Conservation (phyloP, 164 flowering plant species). For the Magnolia sinica region DNA sequence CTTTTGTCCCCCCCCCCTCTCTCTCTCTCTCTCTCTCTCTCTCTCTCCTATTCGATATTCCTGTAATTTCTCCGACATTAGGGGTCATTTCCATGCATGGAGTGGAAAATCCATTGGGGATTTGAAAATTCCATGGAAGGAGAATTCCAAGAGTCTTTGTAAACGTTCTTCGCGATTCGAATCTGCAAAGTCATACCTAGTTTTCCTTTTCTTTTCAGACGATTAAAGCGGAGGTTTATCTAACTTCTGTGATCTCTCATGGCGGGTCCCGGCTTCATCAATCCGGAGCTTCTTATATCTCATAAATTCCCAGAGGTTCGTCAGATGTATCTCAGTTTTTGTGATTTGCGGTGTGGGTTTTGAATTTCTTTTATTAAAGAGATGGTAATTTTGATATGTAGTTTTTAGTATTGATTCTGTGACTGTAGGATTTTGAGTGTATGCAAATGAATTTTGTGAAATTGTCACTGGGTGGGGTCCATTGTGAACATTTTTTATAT, state of each 20-base stretch:
- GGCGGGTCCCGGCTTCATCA: slow-evolving; percentile 9
- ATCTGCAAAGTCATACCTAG: too few species aligned
- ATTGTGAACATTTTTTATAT: neutral
- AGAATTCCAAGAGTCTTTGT: too few species aligned
- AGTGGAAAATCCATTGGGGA: too few species aligned
- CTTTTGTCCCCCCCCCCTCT: too few species aligned
- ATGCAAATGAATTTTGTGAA: neutral
- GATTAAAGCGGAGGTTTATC: neutral
- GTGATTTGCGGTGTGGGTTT: too few species aligned
- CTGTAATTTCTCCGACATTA: too few species aligned
- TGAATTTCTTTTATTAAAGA: neutral
- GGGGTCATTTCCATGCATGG: too few species aligned
- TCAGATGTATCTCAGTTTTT: neutral
- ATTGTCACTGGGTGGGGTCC: neutral
- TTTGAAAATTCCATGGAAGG: too few species aligned
- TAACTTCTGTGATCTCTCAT: neutral
- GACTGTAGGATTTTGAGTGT: neutral
- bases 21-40: too few species aligned
- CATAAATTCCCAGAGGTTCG: slow-evolving; percentile 62
- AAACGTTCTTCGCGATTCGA: too few species aligned
- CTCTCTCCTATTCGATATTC: too few species aligned
- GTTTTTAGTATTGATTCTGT: neutral
- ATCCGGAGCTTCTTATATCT: slow-evolving; percentile 43
- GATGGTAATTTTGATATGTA: neutral
- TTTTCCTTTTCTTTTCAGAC: too few species aligned